phyloP scores from a whole-genome alignment of 192 early-diverging fungal genomes.

The Blastocladiella britannica region DNA sequence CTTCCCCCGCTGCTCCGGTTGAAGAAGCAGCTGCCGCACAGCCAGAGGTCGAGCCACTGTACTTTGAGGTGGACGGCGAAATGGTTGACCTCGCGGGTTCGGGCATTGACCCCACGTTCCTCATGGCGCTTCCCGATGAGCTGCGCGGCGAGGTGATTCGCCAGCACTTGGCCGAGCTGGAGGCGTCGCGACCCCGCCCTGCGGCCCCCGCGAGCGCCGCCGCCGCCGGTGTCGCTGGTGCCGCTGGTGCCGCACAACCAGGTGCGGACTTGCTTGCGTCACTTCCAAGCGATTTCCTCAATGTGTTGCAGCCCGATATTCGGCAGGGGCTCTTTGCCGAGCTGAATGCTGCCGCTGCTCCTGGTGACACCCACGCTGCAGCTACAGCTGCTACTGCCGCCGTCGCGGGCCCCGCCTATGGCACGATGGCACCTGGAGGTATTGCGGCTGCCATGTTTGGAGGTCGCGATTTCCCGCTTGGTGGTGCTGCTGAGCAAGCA shows the following conservation, averaged over 20 bases:
- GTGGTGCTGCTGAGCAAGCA: too few relatives aligned
- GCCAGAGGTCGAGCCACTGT: slow-evolving; percentile 19
- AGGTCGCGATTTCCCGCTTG: too few relatives aligned
- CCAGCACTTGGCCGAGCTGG: slow-evolving; percentile 44
- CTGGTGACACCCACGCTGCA: slow-evolving; percentile 44
- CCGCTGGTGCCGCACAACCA: too few relatives aligned
- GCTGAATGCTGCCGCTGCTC: too few relatives aligned
- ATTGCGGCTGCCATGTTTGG: slow-evolving; percentile 5
- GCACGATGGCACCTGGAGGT: slow-evolving; percentile 5
- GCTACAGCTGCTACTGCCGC: slow-evolving; percentile 15
- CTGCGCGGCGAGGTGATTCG: slow-evolving; percentile 78
- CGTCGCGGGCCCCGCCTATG: slow-evolving; percentile 1
- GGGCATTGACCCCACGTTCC: slow-evolving; percentile 82
- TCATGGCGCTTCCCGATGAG: slow-evolving; percentile 86
- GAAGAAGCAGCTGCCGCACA: too few relatives aligned
- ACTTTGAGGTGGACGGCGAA: slow-evolving; percentile 56
- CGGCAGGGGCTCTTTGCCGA: slow-evolving; percentile 62
- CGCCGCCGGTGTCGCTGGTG: too few relatives aligned
- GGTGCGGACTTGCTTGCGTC: too few relatives aligned
- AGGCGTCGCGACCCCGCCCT: background rate
- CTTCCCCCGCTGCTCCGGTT: background rate
- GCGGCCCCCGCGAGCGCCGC: background rate
- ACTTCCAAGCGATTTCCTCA: slow-evolving; percentile 87
- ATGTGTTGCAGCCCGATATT: slow-evolving; percentile 76
- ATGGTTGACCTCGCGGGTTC: slow-evolving; percentile 75